phyloP scores from a whole-genome alignment of 2,329 filamentous ascomycete species.

The Cladosporium sp. region DNA sequence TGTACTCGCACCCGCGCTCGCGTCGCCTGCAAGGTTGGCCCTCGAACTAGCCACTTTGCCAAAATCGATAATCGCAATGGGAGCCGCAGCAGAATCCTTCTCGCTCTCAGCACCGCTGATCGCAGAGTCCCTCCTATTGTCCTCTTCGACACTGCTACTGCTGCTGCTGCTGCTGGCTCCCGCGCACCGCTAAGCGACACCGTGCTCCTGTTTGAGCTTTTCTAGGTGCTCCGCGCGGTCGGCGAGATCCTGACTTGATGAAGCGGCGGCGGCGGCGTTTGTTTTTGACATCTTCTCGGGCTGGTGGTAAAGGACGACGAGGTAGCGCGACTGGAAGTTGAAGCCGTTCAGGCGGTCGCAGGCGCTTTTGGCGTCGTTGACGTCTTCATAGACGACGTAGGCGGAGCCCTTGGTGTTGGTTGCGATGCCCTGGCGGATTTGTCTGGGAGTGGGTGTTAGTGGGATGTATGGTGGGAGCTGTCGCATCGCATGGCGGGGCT shows the following conservation, averaged over 20 bases:
- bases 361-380: slow-evolving; percentile 96
- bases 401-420: slow-evolving; percentile 97
- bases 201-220: slow-evolving; percentile 95
- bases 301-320: slow-evolving; percentile 82
- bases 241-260: slow-evolving; percentile 67
- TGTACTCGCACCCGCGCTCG: neutral
- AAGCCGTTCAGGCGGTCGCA: slow-evolving; percentile 99
- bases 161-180: slow-evolving; percentile 30
- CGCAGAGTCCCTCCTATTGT: slow-evolving; percentile 35
- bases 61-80: slow-evolving; percentile 21
- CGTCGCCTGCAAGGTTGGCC: neutral
- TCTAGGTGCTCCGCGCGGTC: slow-evolving; percentile 96
- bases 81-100: slow-evolving; percentile 18
- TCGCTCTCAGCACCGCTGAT: slow-evolving; percentile 26
- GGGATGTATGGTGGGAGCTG: slow-evolving; percentile 20
- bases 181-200: slow-evolving; percentile 76
- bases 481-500: slow-evolving; percentile 36
- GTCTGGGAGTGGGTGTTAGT: slow-evolving; percentile 56
- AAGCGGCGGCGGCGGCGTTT: slow-evolving; percentile 14
- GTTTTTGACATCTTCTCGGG: slow-evolving; percentile 79
- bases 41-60: slow-evolving; percentile 7
- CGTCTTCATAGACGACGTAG: slow-evolving; percentile 99
- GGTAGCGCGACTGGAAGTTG: slow-evolving; percentile 99
- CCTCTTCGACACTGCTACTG: slow-evolving; percentile 17
- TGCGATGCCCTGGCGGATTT: slow-evolving; percentile 97